phyloP scores from a whole-genome alignment of 2,329 filamentous ascomycete genomes.

The Periglandula ipomoeae region DNA sequence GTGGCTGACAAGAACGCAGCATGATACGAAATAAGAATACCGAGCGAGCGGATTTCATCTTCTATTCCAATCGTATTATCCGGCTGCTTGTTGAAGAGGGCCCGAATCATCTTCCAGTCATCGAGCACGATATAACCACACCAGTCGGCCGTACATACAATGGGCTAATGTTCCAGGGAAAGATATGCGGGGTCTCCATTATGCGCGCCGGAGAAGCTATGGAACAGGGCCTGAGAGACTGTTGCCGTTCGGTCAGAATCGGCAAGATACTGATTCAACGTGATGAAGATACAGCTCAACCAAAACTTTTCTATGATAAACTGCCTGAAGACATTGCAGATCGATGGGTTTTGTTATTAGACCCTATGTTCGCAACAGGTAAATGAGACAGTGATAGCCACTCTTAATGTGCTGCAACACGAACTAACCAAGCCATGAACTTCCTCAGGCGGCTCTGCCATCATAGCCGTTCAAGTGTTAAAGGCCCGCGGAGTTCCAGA shows the following conservation, averaged over 20 bases:
- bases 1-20: conserved; percentile 37
- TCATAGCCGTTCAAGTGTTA: conserved; percentile 92
- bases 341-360: conserved; percentile 85
- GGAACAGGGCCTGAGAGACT: conserved; percentile 94
- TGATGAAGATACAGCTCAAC: conserved; percentile 87
- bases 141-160: conserved; percentile 82
- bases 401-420: background rate
- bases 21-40: conserved; percentile 94
- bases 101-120: conserved; percentile 88
- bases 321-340: conserved; percentile 87
- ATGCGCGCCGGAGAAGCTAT: conserved; percentile 98
- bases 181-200: conserved; percentile 97
- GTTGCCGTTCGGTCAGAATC: conserved; percentile 94
- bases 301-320: conserved; percentile 96
- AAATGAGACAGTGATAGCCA: conserved; percentile 9
- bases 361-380: conserved; percentile 99
- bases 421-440: background rate
- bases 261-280: conserved; percentile 97
- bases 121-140: conserved; percentile 81
- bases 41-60: conserved; percentile 92
- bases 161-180: conserved; percentile 91
- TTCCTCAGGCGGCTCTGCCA: conserved; percentile 73
- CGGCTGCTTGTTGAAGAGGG: conserved; percentile 94
- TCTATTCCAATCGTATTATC: conserved; percentile 98
- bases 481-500: conserved; percentile 86